These are phyloP conservation scores for Pseudocercospora fuligena DNA, from an alignment of 2,329 filamentous ascomycete species.

Conservation along the genomic window DNA sequence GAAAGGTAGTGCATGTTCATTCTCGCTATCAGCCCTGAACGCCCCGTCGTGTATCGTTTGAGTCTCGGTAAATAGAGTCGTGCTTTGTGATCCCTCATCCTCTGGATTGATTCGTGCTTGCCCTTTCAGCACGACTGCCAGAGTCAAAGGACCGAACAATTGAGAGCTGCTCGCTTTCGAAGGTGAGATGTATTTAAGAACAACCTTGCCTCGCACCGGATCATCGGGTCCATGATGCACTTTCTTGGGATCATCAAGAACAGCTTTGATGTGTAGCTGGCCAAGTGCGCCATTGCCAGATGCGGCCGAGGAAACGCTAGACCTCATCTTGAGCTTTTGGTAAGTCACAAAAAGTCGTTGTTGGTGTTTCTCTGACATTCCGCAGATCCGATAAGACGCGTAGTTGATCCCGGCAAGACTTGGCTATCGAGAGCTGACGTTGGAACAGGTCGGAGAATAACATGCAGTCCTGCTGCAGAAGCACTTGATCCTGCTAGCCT, in stretches of 20 bases:
- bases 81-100: constrained; percentile 2
- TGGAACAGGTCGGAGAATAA: background rate
- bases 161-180: constrained; percentile 13
- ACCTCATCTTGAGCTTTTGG: constrained; percentile 6
- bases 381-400: background rate
- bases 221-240: constrained; percentile 25
- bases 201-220: constrained; percentile 19
- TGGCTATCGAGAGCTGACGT: background rate
- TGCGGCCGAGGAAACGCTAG: background rate
- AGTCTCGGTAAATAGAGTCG: constrained; percentile 11
- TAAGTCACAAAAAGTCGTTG: background rate
- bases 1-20: constrained; percentile 22
- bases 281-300: constrained; percentile 14
- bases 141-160: constrained; percentile 21
- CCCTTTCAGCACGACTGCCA: constrained; percentile 19
- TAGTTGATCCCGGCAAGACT: background rate
- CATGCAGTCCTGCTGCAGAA: background rate
- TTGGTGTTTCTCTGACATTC: constrained; percentile 5
- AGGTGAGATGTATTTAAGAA: constrained; percentile 16
- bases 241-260: constrained; percentile 21
- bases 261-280: constrained; percentile 10
- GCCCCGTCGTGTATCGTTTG: constrained; percentile 18
- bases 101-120: constrained; percentile 7
- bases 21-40: constrained; percentile 18
- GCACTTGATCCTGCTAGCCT: background rate